Conservation (phyloP, 108 stramenopile species). For the Cylindrotheca closterium region DNA sequence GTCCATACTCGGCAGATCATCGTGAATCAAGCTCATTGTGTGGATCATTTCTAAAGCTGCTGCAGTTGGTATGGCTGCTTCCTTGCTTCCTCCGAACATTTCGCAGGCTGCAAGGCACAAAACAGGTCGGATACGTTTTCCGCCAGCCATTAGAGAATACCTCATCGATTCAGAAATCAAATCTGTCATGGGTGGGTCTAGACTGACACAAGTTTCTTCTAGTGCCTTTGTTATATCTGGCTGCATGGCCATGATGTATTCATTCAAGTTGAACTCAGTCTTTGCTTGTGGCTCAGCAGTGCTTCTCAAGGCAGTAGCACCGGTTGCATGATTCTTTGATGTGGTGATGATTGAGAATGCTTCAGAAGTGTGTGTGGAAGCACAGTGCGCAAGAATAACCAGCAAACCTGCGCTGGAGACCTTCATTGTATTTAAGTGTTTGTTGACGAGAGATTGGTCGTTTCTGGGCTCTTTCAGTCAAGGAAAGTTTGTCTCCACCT, state of each 20-base stretch:
- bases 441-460: no score
- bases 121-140: constrained; percentile 94
- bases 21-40: constrained; percentile 96
- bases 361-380: no score
- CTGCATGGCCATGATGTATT: constrained; percentile 84
- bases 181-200: constrained; percentile 58
- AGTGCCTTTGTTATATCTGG: constrained; percentile 83
- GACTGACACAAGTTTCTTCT: constrained; percentile 61
- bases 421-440: no score
- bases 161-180: constrained; percentile 92
- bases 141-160: constrained; percentile 95
- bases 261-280: constrained; percentile 66
- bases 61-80: constrained; percentile 89
- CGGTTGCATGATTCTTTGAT: no score
- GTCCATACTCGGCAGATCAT: constrained; percentile 96
- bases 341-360: no score
- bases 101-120: constrained; percentile 91
- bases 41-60: constrained; percentile 98
- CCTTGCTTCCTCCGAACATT: constrained; percentile 84
- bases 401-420: not conserved
- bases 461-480: no score
- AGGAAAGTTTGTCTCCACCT: no score
- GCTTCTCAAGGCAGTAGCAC: not conserved
- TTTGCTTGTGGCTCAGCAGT: constrained; percentile 1
- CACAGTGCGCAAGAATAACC: not conserved